phyloP scores from a whole-genome alignment of 1,139 yeast species.

The Candida anutae region DNA sequence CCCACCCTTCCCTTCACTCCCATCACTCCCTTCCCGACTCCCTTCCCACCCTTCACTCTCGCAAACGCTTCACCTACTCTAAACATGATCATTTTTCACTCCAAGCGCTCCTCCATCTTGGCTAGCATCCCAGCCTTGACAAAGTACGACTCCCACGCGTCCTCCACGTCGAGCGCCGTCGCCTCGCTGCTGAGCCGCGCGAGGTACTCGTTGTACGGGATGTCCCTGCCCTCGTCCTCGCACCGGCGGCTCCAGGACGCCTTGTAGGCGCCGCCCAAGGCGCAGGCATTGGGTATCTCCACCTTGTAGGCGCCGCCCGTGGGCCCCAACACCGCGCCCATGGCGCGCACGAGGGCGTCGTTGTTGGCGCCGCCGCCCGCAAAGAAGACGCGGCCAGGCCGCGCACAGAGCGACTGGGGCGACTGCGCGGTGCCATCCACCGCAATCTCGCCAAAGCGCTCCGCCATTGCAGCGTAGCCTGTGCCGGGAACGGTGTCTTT shows the following conservation, averaged over 20 bases:
- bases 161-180: slow-evolving; percentile 32
- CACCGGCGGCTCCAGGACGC: slow-evolving; percentile 62
- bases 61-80: no score
- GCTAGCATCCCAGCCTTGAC: slow-evolving; percentile 46
- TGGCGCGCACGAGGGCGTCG: slow-evolving; percentile 53
- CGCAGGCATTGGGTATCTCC: slow-evolving; percentile 86
- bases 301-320: slow-evolving; percentile 58
- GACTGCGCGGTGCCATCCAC: slow-evolving; percentile 47
- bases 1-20: no score
- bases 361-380: slow-evolving; percentile 89
- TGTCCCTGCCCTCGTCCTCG: slow-evolving; percentile 26
- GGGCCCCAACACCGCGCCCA: slow-evolving; percentile 66
- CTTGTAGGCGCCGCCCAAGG: slow-evolving; percentile 87
- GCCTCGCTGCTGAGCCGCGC: slow-evolving; percentile 38
- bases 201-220: slow-evolving; percentile 38
- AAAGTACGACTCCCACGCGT: slow-evolving; percentile 42
- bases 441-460: slow-evolving; percentile 30
- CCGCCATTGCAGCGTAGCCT: slow-evolving; percentile 15
- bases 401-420: slow-evolving; percentile 32
- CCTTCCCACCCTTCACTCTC: no score
- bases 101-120: slow-evolving; percentile 32
- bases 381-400: slow-evolving; percentile 67
- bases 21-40: no score
- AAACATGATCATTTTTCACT: slow-evolving; percentile 4
- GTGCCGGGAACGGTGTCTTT: slow-evolving; percentile 3